Base-by-base conservation (phyloP, 1,284 basidiomycete species). In the Wallemia ichthyophaga region DNA sequence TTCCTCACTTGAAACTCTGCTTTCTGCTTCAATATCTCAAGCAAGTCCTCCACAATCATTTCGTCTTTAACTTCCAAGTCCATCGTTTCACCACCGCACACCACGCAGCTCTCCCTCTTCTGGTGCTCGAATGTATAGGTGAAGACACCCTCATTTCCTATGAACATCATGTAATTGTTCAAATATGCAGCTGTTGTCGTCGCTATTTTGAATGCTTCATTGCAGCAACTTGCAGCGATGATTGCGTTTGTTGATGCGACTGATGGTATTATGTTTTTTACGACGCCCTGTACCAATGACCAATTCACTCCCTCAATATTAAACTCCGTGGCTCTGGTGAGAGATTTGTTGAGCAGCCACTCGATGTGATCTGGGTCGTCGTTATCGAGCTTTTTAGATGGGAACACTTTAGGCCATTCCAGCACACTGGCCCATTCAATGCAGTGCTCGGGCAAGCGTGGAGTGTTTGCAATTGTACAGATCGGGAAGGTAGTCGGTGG, bases 401-500 rank as follows among this genome's bases (percentile, higher is more conserved):
- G 33, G 65, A 85, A 82, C 1, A 88, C 79, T 31, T 80, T 79
- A 2, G 92, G 92, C 94, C 94, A 99, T 70, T 99, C 91, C 31
- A 99, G 74, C n/a, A 98, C 91, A 57, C 85, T 91, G 0, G 94
- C 94, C 92, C 94, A 99, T 71, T 98, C 94, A 67, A 99, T 96
- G 68, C 94, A 98, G 68, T 99, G 94, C 69, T 99, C 94, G 1
- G 94, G 94, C 27, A 98, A 74, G 60, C 94, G 83, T 19, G 94
- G 94, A 0, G 94, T 99, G 67, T 98, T 98, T 60, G 94, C 94
- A 63, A 99, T 96, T 1, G 94, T 99, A 69, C 94, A 99, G 63
- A 99, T 96, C 0, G 94, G 94, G 69, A 91, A 99, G 2, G 83
- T 83, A 32, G 89, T 96, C 3, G 85, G 92, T 62, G 94, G 94